Conservation (phyloP, 2,329 filamentous ascomycete species). For the Trichophyton simii region DNA sequence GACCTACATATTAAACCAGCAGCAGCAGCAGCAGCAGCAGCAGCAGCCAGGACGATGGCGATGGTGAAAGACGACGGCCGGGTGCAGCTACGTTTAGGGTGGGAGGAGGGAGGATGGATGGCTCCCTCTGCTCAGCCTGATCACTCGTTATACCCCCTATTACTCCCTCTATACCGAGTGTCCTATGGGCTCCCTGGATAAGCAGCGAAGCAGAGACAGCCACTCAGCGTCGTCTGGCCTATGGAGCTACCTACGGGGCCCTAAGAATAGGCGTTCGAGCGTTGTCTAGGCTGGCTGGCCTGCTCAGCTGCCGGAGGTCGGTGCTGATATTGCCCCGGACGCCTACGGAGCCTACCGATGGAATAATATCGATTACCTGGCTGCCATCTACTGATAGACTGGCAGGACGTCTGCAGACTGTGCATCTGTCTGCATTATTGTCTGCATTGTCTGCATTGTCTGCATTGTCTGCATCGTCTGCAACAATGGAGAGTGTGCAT, state of each 20-base stretch:
- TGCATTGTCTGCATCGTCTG: background rate
- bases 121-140: background rate
- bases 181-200: background rate
- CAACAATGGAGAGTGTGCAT: background rate
- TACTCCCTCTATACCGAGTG: background rate
- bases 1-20: background rate
- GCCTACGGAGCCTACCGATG: conserved; percentile 2
- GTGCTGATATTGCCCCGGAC: background rate
- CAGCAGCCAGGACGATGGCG: too few relatives aligned
- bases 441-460: background rate
- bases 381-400: background rate
- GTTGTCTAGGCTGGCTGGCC: background rate
- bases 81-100: background rate
- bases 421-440: background rate
- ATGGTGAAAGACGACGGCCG: too few relatives aligned
- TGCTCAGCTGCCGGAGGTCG: background rate
- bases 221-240: background rate
- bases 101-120: background rate
- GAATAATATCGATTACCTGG: background rate
- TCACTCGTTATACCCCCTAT: background rate
- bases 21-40: background rate
- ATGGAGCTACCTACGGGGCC: background rate
- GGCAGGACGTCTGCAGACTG: background rate
- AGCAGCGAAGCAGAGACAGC: background rate
- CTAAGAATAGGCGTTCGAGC: background rate